Base-by-base conservation (phyloP, 306 rosid genomes). In the Prunus padus region DNA sequence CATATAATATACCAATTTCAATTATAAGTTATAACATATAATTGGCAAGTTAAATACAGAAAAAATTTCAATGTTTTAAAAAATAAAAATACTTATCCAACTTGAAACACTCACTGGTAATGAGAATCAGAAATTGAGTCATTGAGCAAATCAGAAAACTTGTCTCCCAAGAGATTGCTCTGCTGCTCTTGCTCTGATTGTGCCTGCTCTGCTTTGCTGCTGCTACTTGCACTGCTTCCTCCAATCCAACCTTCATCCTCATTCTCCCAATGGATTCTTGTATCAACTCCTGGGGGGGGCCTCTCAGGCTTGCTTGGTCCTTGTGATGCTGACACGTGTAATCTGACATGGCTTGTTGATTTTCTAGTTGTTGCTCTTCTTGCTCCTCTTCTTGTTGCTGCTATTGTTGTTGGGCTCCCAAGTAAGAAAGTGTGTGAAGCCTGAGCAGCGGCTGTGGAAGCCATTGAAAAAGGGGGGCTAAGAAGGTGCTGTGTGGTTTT, bases 241-340 rank as follows among this genome's bases (percentile, higher is more conserved):
- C 98, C 97, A 76, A 94, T 62, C 98, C 96, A 94, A 8, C 98
- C 97, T 45, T 94, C 98, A 68, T 94, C 95, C 37, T 90, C 87
- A 47, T 87, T 94, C 9, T 87, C 88, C 89, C 94, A 91, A 55
- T 90, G 98, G 67, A 94, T 92, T 86, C 98, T 86, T 3, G 98
- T 92, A 82, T 94, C 96, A 37, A 86, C 80, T 28, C 91, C 96
- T 15, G 90, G 77, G 74, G 78, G 79, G 59, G 37, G 71, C 33
- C 81, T 82, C 42, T 71, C 45, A 31, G 73, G 77, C 11, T 74
- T 49, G 52, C 67, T 26, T 19, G 90, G 79, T 26, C 64, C 90
- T 74, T 84, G 69, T 9, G 92, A 80, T 51, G 91, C 89, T 1
- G 46, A 67, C 45, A 83, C 81, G 19, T 63, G 60, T 22, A 79